Evolutionary conservation across 2,329 filamentous ascomycete species (phyloP), one percentile per base, ranked within the genome.

Genomic region (Alternaria viburni): DNA sequence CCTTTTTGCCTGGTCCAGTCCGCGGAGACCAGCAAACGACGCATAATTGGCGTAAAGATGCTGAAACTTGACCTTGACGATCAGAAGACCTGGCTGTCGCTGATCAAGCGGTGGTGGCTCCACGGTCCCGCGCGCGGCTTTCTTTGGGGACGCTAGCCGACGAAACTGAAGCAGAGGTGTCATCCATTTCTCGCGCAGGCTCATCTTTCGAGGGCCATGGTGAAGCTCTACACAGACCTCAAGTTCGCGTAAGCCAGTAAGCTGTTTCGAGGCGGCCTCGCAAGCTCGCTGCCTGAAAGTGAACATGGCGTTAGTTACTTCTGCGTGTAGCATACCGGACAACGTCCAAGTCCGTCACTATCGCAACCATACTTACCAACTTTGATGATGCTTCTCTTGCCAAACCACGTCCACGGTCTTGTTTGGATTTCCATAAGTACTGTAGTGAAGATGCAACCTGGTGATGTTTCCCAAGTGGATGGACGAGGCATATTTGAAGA

Each of bases 381-480:
- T 66, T 12, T 54, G 44, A 10, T 51, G 13, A 54, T 79, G 73
- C 44, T 76, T 77, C 2, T 69, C 61, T 26, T 73, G 71, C 72
- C 70, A 79, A 11, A 62, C 23, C 8, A 47, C 11, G 46, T 77
- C 45, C 1, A 57, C 8, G 12, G 21, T 41, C 5, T 12, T 19
- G 9, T n/a, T 9, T 8, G 76, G 74, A 26, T 57, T 28, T 25
- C 74, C 74, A 54, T 79, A 79, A 1, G 70, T 72, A 10, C 54
- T 36, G 62, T 79, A 79, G 49, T 77, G 66, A 9, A 80, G 59
- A 17, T 78, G 62, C 5, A 80, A 44, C 25, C 70, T 77, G 5
- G 68, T 74, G 32, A 80, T 64, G 25, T 58, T 45, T 5, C 59
- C 45, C 17, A 77, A 66, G 19, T 66, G 70, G 5, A 47, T 13